These are phyloP conservation scores for Sphaerulina musiva DNA, from an alignment of 2,329 filamentous ascomycete species.

Conservation along the genomic window DNA sequence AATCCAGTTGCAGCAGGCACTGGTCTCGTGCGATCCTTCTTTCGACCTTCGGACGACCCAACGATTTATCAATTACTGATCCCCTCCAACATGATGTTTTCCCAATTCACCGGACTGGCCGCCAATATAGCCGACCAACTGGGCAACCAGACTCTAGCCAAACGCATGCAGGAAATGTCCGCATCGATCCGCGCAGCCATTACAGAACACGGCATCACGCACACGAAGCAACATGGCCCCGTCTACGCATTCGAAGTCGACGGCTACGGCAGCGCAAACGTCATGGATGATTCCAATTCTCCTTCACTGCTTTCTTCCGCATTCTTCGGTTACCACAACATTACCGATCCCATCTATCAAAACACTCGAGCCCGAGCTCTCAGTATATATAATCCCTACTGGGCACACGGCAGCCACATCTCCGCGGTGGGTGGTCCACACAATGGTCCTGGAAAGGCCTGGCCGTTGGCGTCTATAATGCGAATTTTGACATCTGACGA, in stretches of 20 bases:
- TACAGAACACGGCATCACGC: constrained; percentile 34
- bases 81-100: constrained; percentile 62
- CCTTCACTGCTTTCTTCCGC: constrained; percentile 51
- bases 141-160: constrained; percentile 23
- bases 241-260: constrained; percentile 45
- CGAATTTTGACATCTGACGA: constrained; percentile 43
- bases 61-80: constrained; percentile 45
- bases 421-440: constrained; percentile 45
- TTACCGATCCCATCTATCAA: constrained; percentile 36
- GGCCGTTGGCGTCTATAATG: constrained; percentile 42
- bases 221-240: constrained; percentile 33
- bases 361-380: constrained; percentile 41
- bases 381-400: constrained; percentile 42
- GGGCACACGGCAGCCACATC: constrained; percentile 43
- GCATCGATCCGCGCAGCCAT: constrained; percentile 8
- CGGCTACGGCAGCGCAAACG: constrained; percentile 41
- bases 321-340: constrained; percentile 15
- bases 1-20: constrained; percentile 42
- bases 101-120: constrained; percentile 52
- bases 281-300: constrained; percentile 67
- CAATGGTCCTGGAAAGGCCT: constrained; percentile 32
- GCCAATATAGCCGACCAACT: constrained; percentile 37
- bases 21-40: constrained; percentile 43
- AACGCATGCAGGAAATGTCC: constrained; percentile 12
- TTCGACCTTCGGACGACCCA: constrained; percentile 44